A percentile compares a stretch with the other conserved stretches of the same genome.
Conservation (phyloP, 202 grass and related monocot species). For the Saccharum hybrid region DNA sequence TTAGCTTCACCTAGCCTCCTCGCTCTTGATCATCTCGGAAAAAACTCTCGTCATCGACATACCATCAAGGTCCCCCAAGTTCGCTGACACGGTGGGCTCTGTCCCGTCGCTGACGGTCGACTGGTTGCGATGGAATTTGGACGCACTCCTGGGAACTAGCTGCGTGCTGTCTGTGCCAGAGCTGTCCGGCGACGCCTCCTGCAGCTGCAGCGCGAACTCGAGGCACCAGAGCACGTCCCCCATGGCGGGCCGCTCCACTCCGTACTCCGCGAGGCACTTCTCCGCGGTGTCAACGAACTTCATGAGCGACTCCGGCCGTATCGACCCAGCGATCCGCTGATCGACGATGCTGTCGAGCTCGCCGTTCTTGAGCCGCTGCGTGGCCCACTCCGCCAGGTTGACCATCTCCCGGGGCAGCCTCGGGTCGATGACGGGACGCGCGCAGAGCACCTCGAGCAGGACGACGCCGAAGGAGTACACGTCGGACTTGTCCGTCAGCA, state of each 20-base stretch:
- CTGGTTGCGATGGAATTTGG: constrained; percentile 38
- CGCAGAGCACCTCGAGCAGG: constrained; percentile 82
- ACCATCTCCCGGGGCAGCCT: constrained; percentile 76
- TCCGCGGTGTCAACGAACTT: constrained; percentile 69
- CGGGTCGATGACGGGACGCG: constrained; percentile 74
- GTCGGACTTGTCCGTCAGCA: constrained; percentile 88
- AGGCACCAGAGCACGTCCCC: constrained; percentile 92
- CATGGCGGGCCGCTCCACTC: constrained; percentile 70
- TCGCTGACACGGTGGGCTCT: constrained; percentile 1
- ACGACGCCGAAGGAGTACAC: constrained; percentile 96
- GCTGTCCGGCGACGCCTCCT: constrained; percentile 45
- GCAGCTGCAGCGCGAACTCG: constrained; percentile 76
- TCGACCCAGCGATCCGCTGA: constrained; percentile 55
- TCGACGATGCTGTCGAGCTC: constrained; percentile 72
- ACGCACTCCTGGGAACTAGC: not conserved
- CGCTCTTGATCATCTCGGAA: constrained; percentile 78
- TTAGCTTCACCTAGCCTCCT: constrained; percentile 55
- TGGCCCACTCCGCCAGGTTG: constrained; percentile 88
- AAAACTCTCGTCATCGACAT: constrained; percentile 79
- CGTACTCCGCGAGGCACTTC: constrained; percentile 86
- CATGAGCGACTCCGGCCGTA: constrained; percentile 66
- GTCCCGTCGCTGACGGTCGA: constrained; percentile 37
- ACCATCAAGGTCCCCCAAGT: constrained; percentile 62
- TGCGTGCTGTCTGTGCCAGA: constrained; percentile 33
- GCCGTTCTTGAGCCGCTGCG: constrained; percentile 52